phyloP scores from a whole-genome alignment of 1,284 basidiomycete genomes.

The Rhodotorula glutinis region DNA sequence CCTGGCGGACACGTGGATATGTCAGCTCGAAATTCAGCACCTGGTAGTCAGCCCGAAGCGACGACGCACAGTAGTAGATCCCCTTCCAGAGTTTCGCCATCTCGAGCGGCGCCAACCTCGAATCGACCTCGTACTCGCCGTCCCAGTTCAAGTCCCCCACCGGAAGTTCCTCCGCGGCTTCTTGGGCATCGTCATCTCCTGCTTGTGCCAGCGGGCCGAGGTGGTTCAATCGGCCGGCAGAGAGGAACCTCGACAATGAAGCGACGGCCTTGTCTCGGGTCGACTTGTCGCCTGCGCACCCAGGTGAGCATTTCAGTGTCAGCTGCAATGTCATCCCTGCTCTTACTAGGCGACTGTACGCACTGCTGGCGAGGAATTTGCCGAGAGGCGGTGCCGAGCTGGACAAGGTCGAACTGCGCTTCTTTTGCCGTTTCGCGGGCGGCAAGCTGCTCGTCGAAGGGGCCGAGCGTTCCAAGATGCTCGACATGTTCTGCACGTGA shows the following conservation, averaged over 20 bases:
- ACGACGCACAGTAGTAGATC: constrained; percentile 81
- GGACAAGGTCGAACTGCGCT: not conserved
- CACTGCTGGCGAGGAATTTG: constrained; percentile 86
- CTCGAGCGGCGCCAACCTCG: constrained; percentile 62
- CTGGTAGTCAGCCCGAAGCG: not conserved
- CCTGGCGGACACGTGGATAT: too few species aligned
- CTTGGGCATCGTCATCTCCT: constrained; percentile 24
- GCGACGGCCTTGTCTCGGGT: constrained; percentile 39
- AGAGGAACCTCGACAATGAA: constrained; percentile 38
- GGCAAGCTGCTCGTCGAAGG: not conserved
- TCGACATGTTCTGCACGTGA: not conserved
- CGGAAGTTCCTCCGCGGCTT: constrained; percentile 46
- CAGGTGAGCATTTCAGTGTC: too few species aligned
- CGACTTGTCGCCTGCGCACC: constrained; percentile 33
- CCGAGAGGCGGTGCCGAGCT: constrained; percentile 59
- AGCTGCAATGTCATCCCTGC: too few species aligned
- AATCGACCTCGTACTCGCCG: constrained; percentile 34
- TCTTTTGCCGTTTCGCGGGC: constrained; percentile 3
- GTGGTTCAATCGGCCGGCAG: constrained; percentile 26
- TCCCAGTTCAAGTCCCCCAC: constrained; percentile 38
- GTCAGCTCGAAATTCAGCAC: not conserved
- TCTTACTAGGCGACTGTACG: constrained; percentile 52
- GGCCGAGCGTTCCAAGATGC: not conserved
- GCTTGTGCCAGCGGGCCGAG: not conserved
- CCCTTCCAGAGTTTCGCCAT: constrained; percentile 96